Evolutionary conservation across 2,329 filamentous ascomycete species (phyloP).

Genomic region (Calycina herbarum): DNA sequence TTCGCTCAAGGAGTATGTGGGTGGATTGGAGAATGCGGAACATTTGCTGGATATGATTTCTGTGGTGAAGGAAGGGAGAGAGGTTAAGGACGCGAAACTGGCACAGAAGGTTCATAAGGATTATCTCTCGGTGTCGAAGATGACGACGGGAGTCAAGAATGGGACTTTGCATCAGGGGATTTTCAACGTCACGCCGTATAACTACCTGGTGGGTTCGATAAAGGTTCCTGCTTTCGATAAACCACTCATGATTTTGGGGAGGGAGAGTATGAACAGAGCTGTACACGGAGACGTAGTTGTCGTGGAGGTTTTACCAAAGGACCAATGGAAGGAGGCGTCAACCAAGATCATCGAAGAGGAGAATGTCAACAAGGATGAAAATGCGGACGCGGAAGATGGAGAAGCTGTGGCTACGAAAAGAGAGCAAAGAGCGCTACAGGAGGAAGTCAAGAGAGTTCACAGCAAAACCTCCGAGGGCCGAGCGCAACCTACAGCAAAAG

Average conservation of each 20-base stretch:
- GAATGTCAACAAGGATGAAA: conserved; percentile 86
- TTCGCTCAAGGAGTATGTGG: conserved; percentile 76
- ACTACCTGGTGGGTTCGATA: conserved; percentile 92
- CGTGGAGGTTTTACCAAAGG: conserved; percentile 86
- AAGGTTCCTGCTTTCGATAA: conserved; percentile 89
- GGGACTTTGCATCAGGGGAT: conserved; percentile 90
- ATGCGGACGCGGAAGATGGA: conserved; percentile 78
- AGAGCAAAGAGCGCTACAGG: conserved; percentile 83
- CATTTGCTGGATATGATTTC: conserved; percentile 91
- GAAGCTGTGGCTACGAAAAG: conserved; percentile 81
- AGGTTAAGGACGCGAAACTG: conserved; percentile 62
- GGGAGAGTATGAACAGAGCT: conserved; percentile 94
- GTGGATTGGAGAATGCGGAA: conserved; percentile 78
- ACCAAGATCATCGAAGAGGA: conserved; percentile 97
- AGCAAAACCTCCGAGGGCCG: conserved; percentile 72
- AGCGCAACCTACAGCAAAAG: conserved; percentile 85
- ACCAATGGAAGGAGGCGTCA: conserved; percentile 96
- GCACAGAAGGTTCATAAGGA: conserved; percentile 79
- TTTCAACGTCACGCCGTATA: conserved; percentile 96
- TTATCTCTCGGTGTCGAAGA: conserved; percentile 83
- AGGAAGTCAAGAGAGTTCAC: conserved; percentile 86
- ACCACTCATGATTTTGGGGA: conserved; percentile 80
- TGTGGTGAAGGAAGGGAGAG: conserved; percentile 68
- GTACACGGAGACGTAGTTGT: conserved; percentile 92
- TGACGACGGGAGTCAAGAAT: conserved; percentile 90